Evolutionary conservation across 179 eudicot genomes (phyloP).

Genomic region (Silene vulgaris): DNA sequence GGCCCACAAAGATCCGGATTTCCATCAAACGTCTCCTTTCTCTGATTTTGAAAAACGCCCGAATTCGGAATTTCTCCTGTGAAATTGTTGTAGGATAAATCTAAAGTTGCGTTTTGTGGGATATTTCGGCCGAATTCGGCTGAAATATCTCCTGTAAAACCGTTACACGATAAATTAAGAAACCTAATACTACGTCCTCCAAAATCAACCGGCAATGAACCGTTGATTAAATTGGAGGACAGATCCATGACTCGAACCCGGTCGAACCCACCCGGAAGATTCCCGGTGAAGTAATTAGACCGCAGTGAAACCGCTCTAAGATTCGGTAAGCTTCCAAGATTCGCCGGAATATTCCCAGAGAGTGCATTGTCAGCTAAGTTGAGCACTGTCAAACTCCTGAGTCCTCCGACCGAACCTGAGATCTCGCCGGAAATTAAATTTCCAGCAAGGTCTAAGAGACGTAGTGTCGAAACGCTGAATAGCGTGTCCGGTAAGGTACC

Average conservation of each 20-base stretch:
- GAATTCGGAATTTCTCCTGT: conserved; percentile 61
- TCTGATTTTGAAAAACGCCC: conserved; percentile 40
- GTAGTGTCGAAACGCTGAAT: conserved; percentile 42
- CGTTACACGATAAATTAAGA: conserved; percentile 55
- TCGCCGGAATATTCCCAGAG: conserved; percentile 51
- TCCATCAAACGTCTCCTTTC: conserved; percentile 43
- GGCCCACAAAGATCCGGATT: conserved; percentile 62
- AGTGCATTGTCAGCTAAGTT: conserved; percentile 63
- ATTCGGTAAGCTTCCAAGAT: conserved; percentile 40
- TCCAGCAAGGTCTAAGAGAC: conserved; percentile 48
- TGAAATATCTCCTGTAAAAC: conserved; percentile 61
- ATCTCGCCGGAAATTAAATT: conserved; percentile 62
- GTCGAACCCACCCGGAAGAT: conserved; percentile 43
- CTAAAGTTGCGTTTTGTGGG: conserved; percentile 55
- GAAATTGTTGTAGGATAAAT: conserved; percentile 67
- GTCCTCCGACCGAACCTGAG: conserved; percentile 40
- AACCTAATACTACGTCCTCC: conserved; percentile 38
- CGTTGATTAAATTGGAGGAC: conserved; percentile 62
- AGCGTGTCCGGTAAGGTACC: conserved; percentile 59
- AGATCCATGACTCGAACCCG: conserved; percentile 51
- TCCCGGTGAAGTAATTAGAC: conserved; percentile 54
- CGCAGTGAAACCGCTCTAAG: conserved; percentile 45
- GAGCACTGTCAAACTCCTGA: conserved; percentile 34
- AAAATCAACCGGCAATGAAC: conserved; percentile 56
- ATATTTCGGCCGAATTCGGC: conserved; percentile 40